Evolutionary conservation across 495 filamentous ascomycete genomes (phyloP).

Genomic region (Ramalina intermedia): DNA sequence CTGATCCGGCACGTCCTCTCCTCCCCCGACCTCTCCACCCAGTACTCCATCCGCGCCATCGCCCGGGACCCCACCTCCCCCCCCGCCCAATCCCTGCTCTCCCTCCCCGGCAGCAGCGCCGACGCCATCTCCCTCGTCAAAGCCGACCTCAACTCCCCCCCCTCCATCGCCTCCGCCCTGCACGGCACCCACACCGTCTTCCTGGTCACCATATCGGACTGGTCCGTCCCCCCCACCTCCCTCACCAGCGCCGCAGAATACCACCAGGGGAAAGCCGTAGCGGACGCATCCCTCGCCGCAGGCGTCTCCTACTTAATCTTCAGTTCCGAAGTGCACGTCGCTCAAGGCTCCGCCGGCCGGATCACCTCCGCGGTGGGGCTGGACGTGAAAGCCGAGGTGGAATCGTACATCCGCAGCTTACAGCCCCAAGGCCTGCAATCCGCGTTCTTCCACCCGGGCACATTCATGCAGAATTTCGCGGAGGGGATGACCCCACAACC

Average conservation of each 20-base stretch:
- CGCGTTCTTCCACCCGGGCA: slow-evolving; percentile 29
- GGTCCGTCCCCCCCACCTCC: slow-evolving; percentile 9
- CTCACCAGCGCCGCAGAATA: slow-evolving; percentile 28
- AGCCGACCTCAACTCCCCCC: slow-evolving; percentile 30
- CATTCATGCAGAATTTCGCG: slow-evolving; percentile 37
- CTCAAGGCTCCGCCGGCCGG: slow-evolving; percentile 9
- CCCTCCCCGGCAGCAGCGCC: slow-evolving; percentile 20
- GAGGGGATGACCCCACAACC: slow-evolving; percentile 9
- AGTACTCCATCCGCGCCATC: slow-evolving; percentile 39
- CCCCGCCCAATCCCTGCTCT: slow-evolving; percentile 23
- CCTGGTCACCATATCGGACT: slow-evolving; percentile 28
- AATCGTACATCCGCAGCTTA: slow-evolving; percentile 31
- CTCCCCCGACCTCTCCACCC: slow-evolving; percentile 27
- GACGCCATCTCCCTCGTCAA: slow-evolving; percentile 37
- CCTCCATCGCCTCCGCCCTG: slow-evolving; percentile 31
- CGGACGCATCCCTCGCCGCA: slow-evolving; percentile 25
- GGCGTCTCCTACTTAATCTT: slow-evolving; percentile 34
- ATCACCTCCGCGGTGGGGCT: slow-evolving; percentile 23
- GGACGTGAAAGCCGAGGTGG: slow-evolving; percentile 27
- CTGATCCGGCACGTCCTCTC: slow-evolving; percentile 34
- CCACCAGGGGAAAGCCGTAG: slow-evolving; percentile 40
- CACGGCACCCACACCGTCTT: slow-evolving; percentile 33
- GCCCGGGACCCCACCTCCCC: slow-evolving; percentile 36
- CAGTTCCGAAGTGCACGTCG: slow-evolving; percentile 15
- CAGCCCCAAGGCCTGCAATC: slow-evolving; percentile 20